Base-by-base conservation (phyloP, 2,329 filamentous ascomycete species). In the Ceratocystis diversiconidia region DNA sequence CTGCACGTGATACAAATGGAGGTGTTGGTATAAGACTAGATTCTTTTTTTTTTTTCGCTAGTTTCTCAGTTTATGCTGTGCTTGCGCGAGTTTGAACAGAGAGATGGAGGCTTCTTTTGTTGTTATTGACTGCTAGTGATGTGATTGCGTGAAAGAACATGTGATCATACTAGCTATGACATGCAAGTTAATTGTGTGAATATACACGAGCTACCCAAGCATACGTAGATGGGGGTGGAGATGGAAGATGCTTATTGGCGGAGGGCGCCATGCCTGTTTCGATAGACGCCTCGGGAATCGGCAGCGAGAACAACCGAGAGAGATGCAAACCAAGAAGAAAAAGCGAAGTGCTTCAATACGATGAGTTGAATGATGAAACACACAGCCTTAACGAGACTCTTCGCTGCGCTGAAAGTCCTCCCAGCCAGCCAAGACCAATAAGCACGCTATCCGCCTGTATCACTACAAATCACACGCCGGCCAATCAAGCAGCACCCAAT, bases 391-490 rank as follows among this genome's bases (percentile, higher is more conserved):
- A 41, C 36, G 36, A 41, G 36, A 41, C 36, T 41, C 36, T 41
- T 41, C 36, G 10, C 36, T 41, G 36, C 1, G 36, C 36, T 41
- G 10, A 41, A 41, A 41, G 36, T 41, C 10, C 36, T 41, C 10
- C 36, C 12, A 41, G 57, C 48, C 48, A 52, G 48, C n/a, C 48
- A n/a, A 52, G 48, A 22, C 7, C 2, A 22, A 19, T 6, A 12
- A 41, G 36, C 36, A 52, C 22, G 15, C 17, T 59, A 59, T n/a
- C 55, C 55, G 25, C 55, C n/a, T 59, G 55, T 59, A 59, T 59
- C 55, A 59, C 55, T 17, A n/a, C 12, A 59, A 59, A 10, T 19
- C n/a, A n/a, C 12, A 59, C 17, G 55, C 55, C 55, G 32, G 55
- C 55, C 55, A 59, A 59, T 59, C 25, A 59, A 59, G 30, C 30